phyloP scores from a whole-genome alignment of 129 eudicot genomes.

The Calendula officinalis region DNA sequence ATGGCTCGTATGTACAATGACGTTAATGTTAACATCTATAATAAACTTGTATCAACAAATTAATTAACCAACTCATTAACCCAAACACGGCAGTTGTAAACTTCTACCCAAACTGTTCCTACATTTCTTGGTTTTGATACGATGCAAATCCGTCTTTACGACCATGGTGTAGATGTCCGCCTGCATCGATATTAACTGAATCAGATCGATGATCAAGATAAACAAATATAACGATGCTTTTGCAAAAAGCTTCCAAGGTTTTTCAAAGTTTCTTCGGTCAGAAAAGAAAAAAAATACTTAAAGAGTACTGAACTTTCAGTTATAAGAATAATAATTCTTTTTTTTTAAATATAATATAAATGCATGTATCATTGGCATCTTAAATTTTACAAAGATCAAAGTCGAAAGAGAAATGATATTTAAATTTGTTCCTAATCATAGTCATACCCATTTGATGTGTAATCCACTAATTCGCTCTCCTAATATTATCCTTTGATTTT shows the following conservation, averaged over 20 bases:
- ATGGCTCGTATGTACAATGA: conserved; percentile 21
- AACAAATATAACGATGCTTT: not conserved
- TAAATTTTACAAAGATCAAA: no score
- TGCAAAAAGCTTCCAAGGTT: not conserved
- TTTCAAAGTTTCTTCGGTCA: not conserved
- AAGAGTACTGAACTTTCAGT: no score
- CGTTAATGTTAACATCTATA: conserved; percentile 10
- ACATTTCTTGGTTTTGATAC: not conserved
- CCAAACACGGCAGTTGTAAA: not conserved
- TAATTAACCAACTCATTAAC: not conserved
- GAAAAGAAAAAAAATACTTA: no score
- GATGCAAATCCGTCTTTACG: conserved; percentile 1
- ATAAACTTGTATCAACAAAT: not conserved
- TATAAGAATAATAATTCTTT: no score
- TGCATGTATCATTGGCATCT: no score
- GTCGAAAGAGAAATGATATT: no score
- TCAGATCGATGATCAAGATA: not conserved
- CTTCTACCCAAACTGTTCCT: conserved; percentile 14
- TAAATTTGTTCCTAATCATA: no score
- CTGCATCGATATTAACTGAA: conserved; percentile 17
- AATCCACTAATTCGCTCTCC: no score
- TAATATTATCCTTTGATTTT: no score
- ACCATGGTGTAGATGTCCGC: conserved; percentile 17
- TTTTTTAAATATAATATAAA: no score
- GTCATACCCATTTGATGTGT: no score